Base-by-base conservation (phyloP, 768 basidiomycete species). In the Sarcodon aspratus region DNA sequence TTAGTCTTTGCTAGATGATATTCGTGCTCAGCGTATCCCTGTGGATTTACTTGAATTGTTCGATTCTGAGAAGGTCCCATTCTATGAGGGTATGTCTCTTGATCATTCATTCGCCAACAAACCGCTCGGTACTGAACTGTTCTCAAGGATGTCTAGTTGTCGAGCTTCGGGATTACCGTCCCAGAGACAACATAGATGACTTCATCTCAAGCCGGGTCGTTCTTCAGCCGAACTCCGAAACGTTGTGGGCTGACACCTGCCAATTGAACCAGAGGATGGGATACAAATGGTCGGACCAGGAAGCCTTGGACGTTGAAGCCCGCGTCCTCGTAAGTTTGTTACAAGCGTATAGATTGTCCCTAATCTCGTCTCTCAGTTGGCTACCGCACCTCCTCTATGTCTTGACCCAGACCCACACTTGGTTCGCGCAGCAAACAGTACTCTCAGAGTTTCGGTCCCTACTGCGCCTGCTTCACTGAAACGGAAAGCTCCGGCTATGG, bases 41-140 rank as follows among this genome's bases (percentile, higher is more conserved):
- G 79, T 84, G 32, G 89, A 92, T 66, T 89, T 87, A 60, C 69
- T 90, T 10, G 85, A 89, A 52, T 65, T 89, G 31, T 89, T 92
- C 55, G 84, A 92, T 52, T 65, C 73, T 17, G 77, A 79, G 3
- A 72, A 71, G 49, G 73, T 88, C 3, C 85, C 85, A 17, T 92
- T 88, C 63, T 92, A 90, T 61, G 85, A 91, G 61, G 89, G 88
- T 87, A 51, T 27, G 72, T 66, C 46, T 33, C 42, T 36, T 38
- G n/a, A 48, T 11, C 13, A 7, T 35, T 35, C 5, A 36, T 35
- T 5, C 44, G 18, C 9, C 17, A 15, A 6, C 13, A 36, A 45
- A 27, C 15, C 15, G n/a, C 15, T 27, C 21, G 15, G 21, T 9
- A 11, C 13, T 52, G 33, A 33, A 21, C 35, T 35, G 10, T 40